These are phyloP conservation scores for Termitomyces sp. DNA, from an alignment of 768 basidiomycete genomes.

Conservation along the genomic window DNA sequence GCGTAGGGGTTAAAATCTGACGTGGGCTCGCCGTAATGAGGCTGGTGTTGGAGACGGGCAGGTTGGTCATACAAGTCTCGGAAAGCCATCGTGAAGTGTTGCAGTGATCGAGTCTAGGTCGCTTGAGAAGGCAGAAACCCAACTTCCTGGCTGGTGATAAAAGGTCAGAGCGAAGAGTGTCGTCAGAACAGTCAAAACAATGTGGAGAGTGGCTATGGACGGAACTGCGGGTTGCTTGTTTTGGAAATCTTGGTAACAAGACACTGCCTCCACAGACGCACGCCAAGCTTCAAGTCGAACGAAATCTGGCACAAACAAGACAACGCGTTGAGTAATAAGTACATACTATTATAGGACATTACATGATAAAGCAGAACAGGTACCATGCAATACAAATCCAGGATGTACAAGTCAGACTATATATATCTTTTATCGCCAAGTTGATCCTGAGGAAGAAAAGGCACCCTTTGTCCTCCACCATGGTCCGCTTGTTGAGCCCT, in stretches of 20 bases:
- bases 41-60: constrained; percentile 20
- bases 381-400: background rate
- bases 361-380: constrained; percentile 1
- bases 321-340: background rate
- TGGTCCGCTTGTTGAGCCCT: constrained; percentile 17
- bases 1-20: constrained; percentile 45
- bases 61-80: constrained; percentile 48
- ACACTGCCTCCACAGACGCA: constrained; percentile 2
- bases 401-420: constrained; percentile 2
- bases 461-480: constrained; percentile 44
- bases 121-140: background rate
- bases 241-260: constrained; percentile 4
- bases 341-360: background rate
- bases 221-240: constrained; percentile 4
- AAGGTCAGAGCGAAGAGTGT: background rate
- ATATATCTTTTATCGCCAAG: constrained; percentile 4
- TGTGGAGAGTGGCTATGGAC: background rate
- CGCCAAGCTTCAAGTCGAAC: background rate
- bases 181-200: background rate
- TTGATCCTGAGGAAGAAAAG: constrained; percentile 39
- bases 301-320: background rate
- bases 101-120: background rate
- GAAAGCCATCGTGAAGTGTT: constrained; percentile 45
- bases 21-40: constrained; percentile 30
- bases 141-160: background rate